Base-by-base conservation (phyloP, 2,329 filamentous ascomycete species). In the Cephalotrichum gorgonifer region DNA sequence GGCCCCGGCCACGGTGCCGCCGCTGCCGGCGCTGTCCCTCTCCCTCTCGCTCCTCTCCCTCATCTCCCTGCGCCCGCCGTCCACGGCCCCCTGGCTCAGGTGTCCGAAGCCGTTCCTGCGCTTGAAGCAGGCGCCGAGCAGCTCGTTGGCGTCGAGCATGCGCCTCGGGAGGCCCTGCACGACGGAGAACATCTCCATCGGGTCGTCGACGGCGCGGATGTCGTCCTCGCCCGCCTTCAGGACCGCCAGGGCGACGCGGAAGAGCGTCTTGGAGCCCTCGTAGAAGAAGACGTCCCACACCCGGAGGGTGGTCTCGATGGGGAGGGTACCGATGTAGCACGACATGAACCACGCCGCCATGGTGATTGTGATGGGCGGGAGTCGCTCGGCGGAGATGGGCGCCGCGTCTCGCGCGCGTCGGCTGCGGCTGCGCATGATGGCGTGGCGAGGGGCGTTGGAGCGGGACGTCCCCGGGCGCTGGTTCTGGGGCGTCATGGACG, bases 311-410 rank as follows among this genome's bases (percentile, higher is more conserved):
- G 85, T 88, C 67, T 97, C 91, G 53, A 95, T 89, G 2, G 91
- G 91, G 17, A 97, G 71, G 1, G 88, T 95, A 48, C 90, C 89
- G 53, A 96, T 93, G 64, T 93, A 96, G 58, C 93, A 86, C 44
- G 87, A 94, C 91, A 97, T 96, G 65, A 97, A 94, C 91, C 91
- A 97, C 4, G 90, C 87, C 9, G 90, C 95, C 65, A 93, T 88
- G 56, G 89, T 94, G 5, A 97, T 76, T 1, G 88, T 93, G 55
- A 97, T 91, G 12, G 91, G 90, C 0, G 91, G 91, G 11, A 96
- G 75, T 4, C 85, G 77, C 45, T 69, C 67, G 3, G 68, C 69
- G 11, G 23, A 43, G n/a, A 27, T 11, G 70, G 65, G 43, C 68
- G 67, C 41, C 59, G 64, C 39, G 62, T 61, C 48, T 63, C 58